Base-by-base conservation (phyloP, 805 yeast genomes). In the Zygotorulaspora chibaensis region DNA sequence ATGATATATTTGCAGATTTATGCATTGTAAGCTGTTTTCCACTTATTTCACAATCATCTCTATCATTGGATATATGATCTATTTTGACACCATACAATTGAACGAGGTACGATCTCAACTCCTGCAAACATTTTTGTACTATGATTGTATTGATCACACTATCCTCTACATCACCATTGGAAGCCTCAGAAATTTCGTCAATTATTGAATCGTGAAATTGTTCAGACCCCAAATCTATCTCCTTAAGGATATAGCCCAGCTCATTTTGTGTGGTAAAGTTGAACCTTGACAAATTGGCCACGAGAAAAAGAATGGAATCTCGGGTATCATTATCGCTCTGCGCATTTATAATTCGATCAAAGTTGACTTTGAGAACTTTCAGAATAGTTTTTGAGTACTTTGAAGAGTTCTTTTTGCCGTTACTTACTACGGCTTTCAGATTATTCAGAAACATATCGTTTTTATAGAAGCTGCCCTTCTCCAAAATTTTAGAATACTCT, bases 401-500 rank as follows among this genome's bases (percentile, higher is more conserved):
- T 2, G 52, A 31, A 3, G 47, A 26, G 15, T 54, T 48, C 26
- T 53, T 55, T 39, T 59, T 59, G 3, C 45, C 51, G 9, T 17
- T 43, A 8, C 53, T 52, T 3, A 57, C 15, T 2, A 59, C 29
- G 6, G 27, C 35, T 40, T 62, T 63, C 7, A 61, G 34, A 2
- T 37, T 28, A 5, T 23, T 25, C 6, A 64, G 33, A 25, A 57
- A 57, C 6, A 26, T 12, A 16, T 45, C 46, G 16, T 54, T 46
- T 13, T 37, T 40, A 33, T 47, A 55, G 36, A 42, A 57, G 7
- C 35, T 30, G 2, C 5, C 17, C 0, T 33, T 46, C 13, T 46
- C 40, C 15, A 50, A 18, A 11, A 34, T 23, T 25, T 47, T 49
- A 1, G 57, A 47, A 57, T 79, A 82, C 0, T 62, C 56, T 2